Conservation (phyloP, 345 rosid genomes). For the Gossypium bickii region DNA sequence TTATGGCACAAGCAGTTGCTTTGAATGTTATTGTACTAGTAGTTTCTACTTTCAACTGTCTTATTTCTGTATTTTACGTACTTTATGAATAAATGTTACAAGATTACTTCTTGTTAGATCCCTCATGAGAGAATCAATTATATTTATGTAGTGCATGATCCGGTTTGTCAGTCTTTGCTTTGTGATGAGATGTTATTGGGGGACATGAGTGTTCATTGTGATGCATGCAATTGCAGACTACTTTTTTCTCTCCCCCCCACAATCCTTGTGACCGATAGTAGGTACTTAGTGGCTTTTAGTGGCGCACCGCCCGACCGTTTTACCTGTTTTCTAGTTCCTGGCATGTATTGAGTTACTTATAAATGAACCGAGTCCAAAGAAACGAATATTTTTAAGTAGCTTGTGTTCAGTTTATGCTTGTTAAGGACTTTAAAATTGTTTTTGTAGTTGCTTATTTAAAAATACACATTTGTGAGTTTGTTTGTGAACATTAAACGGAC, state of each 20-base stretch:
- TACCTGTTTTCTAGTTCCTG: too few species aligned
- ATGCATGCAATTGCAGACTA: slow-evolving; percentile 5
- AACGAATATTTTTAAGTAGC: too few species aligned
- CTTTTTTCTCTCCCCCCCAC: not conserved
- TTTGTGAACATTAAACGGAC: too few species aligned
- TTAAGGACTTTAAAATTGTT: too few species aligned
- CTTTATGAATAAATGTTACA: not conserved
- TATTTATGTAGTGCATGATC: not conserved
- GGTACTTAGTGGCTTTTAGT: not conserved
- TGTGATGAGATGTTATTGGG: not conserved
- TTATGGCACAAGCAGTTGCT: slow-evolving; percentile 10
- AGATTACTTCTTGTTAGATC: not conserved
- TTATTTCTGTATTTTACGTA: slow-evolving; percentile 8
- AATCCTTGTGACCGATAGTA: not conserved
- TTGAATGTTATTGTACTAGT: slow-evolving; percentile 6
- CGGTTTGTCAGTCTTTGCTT: not conserved
- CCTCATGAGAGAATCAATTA: not conserved
- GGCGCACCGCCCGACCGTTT: not conserved
- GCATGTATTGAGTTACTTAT: not conserved
- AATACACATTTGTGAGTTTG: too few species aligned
- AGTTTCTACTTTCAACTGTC: not conserved
- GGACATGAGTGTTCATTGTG: not conserved
- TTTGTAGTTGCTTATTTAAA: too few species aligned
- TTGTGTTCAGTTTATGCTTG: too few species aligned
- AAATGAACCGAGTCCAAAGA: too few species aligned